Base-by-base conservation (phyloP, 2,329 filamentous ascomycete genomes). In the Dichotomopilus funicola region DNA sequence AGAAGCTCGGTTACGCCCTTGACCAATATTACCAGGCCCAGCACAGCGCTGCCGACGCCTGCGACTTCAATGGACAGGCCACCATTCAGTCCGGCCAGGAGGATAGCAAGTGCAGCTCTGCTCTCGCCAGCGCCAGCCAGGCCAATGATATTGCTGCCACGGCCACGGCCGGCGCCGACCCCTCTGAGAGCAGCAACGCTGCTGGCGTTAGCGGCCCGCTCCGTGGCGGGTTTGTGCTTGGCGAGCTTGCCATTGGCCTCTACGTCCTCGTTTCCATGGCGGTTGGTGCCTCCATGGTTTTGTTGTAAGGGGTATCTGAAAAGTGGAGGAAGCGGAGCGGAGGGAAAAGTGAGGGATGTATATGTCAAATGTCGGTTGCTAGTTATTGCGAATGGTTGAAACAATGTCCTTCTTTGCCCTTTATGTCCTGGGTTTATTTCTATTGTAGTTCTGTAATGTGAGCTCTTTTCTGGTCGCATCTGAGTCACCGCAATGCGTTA, bases 1-100 rank as follows among this genome's bases (percentile, higher is more conserved):
- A 89, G 72, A 82, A 91, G 78, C 81, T 95, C 42, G 82, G 81
- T 56, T 91, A 81, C 69, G 86, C 83, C 49, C 80, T 91, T 62
- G 83, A 91, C 74, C 73, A 81, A 64, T 92, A 91, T 78, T 88
- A 87, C 76, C 68, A 77, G 63, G 71, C 70, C 62, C 77, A 85
- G 66, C 74, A 78, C 63, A 76, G 76, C 59, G 71, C 73, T 49
- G 68, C 73, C 33, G 73, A 73, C 53, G 85, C 88, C 36, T 95
- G 89, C 69, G 77, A 83, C 75, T 91, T 91, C 72, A 74, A 79
- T 56, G 86, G 88, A 64, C 74, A 83, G 64, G 88, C 86, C 49
- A 74, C 75, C 56, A 74, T 79, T 53, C 69, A 75, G 57, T 66
- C 75, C 50, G 68, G 76, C 48, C 65, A 72, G 47, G 73, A 75